Evolutionary conservation across 176 grass and related monocot species (phyloP), one percentile per base, ranked within the genome.

Genomic region (Oryza officinalis): DNA sequence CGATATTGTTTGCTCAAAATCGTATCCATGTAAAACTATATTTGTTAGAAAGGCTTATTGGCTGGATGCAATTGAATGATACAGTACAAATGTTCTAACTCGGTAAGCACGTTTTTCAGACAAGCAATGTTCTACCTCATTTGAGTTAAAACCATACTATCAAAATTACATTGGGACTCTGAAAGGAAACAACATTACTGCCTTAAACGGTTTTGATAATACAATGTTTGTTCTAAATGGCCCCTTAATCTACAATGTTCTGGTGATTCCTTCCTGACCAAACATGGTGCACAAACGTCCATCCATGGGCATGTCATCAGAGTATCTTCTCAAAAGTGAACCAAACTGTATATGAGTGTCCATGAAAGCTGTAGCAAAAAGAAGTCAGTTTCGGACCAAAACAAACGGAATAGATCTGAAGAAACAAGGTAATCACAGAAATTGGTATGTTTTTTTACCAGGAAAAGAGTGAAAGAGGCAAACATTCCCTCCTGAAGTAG

Each of bases 401-500:
- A 40, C 14, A 69, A 17, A 61, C 0, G 26, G 14, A 79, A 18
- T 35, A 4, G 15, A 8, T 20, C 54, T 41, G 63, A 4, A 66
- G 37, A 69, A 79, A 47, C 35, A 68, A 35, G 81, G 23, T 27
- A 67, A 20, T 81, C 20, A 40, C 28, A 47, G 75, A 78, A 38
- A 27, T 49, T 1, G 4, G 2, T 10, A 59, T n/a, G 13, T 60
- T 1, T 54, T 13, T 75, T 86, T 96, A 99, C 97, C 91, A 99
- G 67, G 85, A 99, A 99, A 74, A 99, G 91, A 59, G 91, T 93
- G 86, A 96, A 92, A 20, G 97, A 99, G 40, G 97, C 91, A 25
- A 99, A 99, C 50, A 99, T 88, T 27, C 97, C 97, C 83, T 99
- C 97, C 74, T 99, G 97, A 71, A 99, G 93, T 45, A 99, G 78